Evolutionary conservation across 2,329 filamentous ascomycete species (phyloP).

Genomic region (Fusarium sp.): DNA sequence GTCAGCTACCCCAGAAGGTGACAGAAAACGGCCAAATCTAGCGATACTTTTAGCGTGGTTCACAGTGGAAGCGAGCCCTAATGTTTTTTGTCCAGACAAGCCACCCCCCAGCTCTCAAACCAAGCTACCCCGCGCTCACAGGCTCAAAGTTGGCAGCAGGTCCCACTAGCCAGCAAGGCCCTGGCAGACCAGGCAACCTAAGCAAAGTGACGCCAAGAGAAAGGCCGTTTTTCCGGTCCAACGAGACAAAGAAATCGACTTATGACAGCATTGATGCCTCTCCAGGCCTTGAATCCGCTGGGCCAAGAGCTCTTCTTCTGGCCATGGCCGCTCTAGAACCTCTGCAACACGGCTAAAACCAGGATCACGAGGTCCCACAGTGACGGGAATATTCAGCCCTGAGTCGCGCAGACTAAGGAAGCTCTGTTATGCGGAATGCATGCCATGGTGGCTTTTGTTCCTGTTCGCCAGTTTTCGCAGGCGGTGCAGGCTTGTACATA

Average conservation of each 20-base stretch:
- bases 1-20: constrained; percentile 24
- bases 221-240: constrained; percentile 13
- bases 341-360: constrained; percentile 13
- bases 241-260: background rate
- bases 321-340: constrained; percentile 27
- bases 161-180: constrained; percentile 13
- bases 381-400: constrained; percentile 23
- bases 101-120: constrained; percentile 7
- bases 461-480: constrained; percentile 3
- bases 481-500: background rate
- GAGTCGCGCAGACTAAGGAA: background rate
- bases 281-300: background rate
- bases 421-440: background rate
- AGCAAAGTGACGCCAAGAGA: constrained; percentile 27
- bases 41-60: background rate
- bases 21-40: constrained; percentile 4
- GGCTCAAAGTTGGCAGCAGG: constrained; percentile 23
- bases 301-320: background rate
- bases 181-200: background rate
- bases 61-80: background rate
- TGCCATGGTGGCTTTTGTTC: background rate
- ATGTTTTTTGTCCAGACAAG: constrained; percentile 1
- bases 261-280: constrained; percentile 16
- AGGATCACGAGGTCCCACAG: constrained; percentile 29
- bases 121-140: constrained; percentile 24